Percentiles rank a stretch among this genome's conserved stretches.
These are phyloP conservation scores for Peniophora sp. DNA, from an alignment of 1,284 basidiomycete species.

Conservation along the genomic window DNA sequence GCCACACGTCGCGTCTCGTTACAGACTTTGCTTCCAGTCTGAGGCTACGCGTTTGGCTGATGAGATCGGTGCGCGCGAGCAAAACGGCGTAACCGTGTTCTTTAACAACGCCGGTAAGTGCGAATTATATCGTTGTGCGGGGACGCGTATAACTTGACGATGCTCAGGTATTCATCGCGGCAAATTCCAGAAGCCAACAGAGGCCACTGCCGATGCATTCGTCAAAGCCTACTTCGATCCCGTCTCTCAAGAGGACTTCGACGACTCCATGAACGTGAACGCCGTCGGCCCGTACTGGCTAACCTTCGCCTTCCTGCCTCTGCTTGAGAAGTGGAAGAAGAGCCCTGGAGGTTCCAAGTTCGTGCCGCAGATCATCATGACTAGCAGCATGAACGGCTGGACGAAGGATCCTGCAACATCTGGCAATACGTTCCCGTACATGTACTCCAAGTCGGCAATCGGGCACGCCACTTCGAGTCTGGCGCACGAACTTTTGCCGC, in stretches of 20 bases:
- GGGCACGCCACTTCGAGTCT: conserved; percentile 40
- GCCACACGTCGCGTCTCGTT: not conserved
- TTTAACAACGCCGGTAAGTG: conserved; percentile 28
- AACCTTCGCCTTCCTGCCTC: conserved; percentile 42
- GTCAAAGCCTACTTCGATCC: conserved; percentile 31
- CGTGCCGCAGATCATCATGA: conserved; percentile 43
- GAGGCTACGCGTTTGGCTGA: conserved; percentile 38
- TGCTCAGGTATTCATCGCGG: conserved; percentile 7
- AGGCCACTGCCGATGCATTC: conserved; percentile 28
- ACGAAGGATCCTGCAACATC: conserved; percentile 39
- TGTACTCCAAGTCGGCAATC: conserved; percentile 43
- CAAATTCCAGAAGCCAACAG: conserved; percentile 26
- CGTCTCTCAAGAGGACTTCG: conserved; percentile 30
- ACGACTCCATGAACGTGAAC: conserved; percentile 31
- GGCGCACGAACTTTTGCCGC: conserved; percentile 42
- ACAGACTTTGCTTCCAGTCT: conserved; percentile 18
- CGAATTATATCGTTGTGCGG: too few relatives aligned
- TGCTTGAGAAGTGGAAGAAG: conserved; percentile 41
- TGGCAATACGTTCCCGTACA: conserved; percentile 36
- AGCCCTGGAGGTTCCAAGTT: conserved; percentile 18
- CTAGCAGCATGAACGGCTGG: conserved; percentile 48
- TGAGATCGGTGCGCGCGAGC: conserved; percentile 30
- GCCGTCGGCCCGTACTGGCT: conserved; percentile 43
- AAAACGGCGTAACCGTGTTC: conserved; percentile 32
- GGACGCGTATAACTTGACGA: too few relatives aligned